A percentile compares a stretch with the other conserved stretches of the same genome.
These are phyloP conservation scores for Coniferiporia weirii DNA, from an alignment of 1,284 basidiomycete species.

Conservation along the genomic window DNA sequence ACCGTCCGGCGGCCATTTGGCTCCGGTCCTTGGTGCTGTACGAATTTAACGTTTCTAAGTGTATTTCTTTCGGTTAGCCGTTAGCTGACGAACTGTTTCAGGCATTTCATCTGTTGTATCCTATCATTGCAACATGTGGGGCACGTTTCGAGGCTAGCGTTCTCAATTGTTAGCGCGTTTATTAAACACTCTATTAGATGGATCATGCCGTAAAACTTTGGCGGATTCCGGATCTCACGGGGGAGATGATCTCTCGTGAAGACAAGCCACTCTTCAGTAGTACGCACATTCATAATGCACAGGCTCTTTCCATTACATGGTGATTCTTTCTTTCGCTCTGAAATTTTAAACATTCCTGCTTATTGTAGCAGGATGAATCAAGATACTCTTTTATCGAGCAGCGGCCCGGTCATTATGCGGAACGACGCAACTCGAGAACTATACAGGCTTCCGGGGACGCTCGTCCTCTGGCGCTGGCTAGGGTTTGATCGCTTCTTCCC, in stretches of 20 bases:
- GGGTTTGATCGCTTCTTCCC: constrained; percentile 62
- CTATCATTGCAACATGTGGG: constrained; percentile 69
- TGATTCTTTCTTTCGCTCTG: constrained; percentile 22
- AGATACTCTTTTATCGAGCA: constrained; percentile 56
- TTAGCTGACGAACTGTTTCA: background rate
- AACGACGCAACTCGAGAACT: constrained; percentile 26
- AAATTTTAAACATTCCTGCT: background rate
- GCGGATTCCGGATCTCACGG: constrained; percentile 34
- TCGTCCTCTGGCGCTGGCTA: constrained; percentile 64
- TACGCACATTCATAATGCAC: constrained; percentile 56
- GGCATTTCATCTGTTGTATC: constrained; percentile 60
- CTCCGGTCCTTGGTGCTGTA: constrained; percentile 61
- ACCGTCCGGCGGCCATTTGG: constrained; percentile 63
- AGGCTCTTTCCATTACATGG: constrained; percentile 61
- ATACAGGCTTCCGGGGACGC: constrained; percentile 36
- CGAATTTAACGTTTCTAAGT: constrained; percentile 21
- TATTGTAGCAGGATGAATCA: constrained; percentile 44
- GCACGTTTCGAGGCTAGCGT: constrained; percentile 35
- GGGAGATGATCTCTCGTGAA: constrained; percentile 42
- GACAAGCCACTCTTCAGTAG: constrained; percentile 73
- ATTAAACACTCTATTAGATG: constrained; percentile 37
- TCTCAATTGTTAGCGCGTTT: background rate
- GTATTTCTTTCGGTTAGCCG: background rate
- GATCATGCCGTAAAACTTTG: constrained; percentile 72
- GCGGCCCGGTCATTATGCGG: constrained; percentile 52